Evolutionary conservation across 2,329 filamentous ascomycete species (phyloP).

Genomic region (Beauveria scarabaeidicola): DNA sequence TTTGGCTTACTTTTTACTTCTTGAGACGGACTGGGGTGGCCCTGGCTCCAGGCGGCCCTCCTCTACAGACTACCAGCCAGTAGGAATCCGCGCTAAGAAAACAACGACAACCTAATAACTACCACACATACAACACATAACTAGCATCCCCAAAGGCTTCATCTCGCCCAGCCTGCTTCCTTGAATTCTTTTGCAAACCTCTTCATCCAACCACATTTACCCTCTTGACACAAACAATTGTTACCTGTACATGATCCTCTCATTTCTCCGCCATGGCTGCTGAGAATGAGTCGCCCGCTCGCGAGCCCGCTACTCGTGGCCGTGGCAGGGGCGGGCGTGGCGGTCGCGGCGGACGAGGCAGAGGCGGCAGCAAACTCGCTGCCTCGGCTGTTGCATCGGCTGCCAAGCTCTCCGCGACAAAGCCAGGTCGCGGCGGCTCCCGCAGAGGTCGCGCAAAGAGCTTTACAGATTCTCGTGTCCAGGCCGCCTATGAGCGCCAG

Average conservation of each 20-base stretch:
- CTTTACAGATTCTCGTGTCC: slow-evolving; percentile 44
- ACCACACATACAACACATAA: slow-evolving; percentile 6
- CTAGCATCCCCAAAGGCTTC: neutral
- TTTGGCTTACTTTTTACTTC: neutral
- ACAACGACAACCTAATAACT: slow-evolving; percentile 1
- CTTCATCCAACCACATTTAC: no score
- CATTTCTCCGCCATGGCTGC: slow-evolving; percentile 25
- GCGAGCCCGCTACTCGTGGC: slow-evolving; percentile 28
- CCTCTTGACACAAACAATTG: no score
- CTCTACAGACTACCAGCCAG: slow-evolving; percentile 1
- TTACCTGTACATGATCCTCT: slow-evolving; percentile 23
- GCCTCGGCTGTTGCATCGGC: slow-evolving; percentile 24
- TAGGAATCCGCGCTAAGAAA: slow-evolving; percentile 7
- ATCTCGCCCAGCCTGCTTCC: neutral
- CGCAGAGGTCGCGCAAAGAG: slow-evolving; percentile 47
- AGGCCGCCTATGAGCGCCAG: slow-evolving; percentile 54
- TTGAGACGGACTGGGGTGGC: slow-evolving; percentile 5
- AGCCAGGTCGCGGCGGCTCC: slow-evolving; percentile 29
- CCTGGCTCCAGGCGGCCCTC: slow-evolving; percentile 5
- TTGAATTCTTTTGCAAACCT: neutral
- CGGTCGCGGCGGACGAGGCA: slow-evolving; percentile 14
- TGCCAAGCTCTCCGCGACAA: slow-evolving; percentile 26
- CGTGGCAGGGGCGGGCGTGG: slow-evolving; percentile 17
- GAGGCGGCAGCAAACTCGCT: slow-evolving; percentile 17
- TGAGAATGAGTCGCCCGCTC: slow-evolving; percentile 30